Conservation (phyloP, 2,329 filamentous ascomycete species). For the Pezicula neosporulosa region DNA sequence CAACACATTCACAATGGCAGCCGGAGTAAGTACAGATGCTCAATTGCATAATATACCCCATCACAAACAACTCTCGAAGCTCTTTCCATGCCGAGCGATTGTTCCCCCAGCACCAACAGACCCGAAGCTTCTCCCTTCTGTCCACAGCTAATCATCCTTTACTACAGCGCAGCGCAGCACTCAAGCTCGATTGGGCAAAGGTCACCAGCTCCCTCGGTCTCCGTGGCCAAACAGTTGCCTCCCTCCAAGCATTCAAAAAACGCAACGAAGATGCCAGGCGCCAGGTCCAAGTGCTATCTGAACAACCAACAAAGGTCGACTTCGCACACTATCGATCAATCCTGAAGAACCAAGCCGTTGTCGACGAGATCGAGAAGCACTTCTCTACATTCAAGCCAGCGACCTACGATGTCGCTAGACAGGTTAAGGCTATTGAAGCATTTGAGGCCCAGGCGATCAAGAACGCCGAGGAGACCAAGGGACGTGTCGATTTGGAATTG, state of each 20-base stretch:
- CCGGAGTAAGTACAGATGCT: constrained; percentile 55
- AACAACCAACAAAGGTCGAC: constrained; percentile 84
- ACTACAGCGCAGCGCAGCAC: constrained; percentile 87
- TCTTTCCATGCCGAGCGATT: background rate
- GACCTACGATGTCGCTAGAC: constrained; percentile 87
- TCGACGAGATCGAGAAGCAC: constrained; percentile 97
- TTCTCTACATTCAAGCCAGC: constrained; percentile 88
- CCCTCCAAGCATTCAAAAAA: constrained; percentile 97
- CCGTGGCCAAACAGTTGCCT: constrained; percentile 86
- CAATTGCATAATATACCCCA: constrained; percentile 20
- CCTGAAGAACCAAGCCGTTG: constrained; percentile 92
- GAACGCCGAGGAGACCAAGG: constrained; percentile 96
- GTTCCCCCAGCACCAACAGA: constrained; percentile 6
- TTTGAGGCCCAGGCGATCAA: constrained; percentile 97
- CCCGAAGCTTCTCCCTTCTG: constrained; percentile 14
- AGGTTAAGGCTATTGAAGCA: constrained; percentile 96
- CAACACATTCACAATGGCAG: constrained; percentile 55
- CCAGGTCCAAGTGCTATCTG: constrained; percentile 79
- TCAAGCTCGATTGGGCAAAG: constrained; percentile 99
- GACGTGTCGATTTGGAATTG: constrained; percentile 91
- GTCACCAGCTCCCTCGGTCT: constrained; percentile 92
- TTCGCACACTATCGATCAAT: constrained; percentile 87
- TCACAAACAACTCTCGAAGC: background rate
- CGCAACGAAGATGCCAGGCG: constrained; percentile 98
- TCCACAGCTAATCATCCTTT: constrained; percentile 20